phyloP scores from a whole-genome alignment of 2,329 filamentous ascomycete species.

The Lecanoromycetidae sp. region DNA sequence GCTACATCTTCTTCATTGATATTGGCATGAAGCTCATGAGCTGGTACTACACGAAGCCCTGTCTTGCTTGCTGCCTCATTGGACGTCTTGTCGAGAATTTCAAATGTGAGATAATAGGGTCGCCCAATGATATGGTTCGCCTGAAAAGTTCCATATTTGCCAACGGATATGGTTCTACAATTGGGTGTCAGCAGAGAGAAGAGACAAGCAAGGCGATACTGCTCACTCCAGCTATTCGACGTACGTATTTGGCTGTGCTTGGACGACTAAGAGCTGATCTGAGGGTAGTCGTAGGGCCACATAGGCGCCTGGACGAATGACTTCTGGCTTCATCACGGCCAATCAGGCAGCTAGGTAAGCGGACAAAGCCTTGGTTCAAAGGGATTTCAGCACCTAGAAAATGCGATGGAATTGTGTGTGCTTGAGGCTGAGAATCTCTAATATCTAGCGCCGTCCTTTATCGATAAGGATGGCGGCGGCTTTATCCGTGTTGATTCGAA shows the following conservation, averaged over 20 bases:
- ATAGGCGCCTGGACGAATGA: conserved; percentile 39
- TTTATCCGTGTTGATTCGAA: background rate
- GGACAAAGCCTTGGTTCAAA: too few species aligned
- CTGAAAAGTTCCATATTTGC: conserved; percentile 86
- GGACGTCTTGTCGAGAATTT: conserved; percentile 61
- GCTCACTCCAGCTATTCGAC: conserved; percentile 29
- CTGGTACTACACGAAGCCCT: conserved; percentile 60
- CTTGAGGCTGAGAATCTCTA: too few species aligned
- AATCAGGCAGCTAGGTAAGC: too few species aligned
- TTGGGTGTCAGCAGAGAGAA: conserved; percentile 5
- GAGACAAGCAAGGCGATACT: conserved; percentile 15
- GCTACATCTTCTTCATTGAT: conserved; percentile 40
- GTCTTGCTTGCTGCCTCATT: conserved; percentile 50
- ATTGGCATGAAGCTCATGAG: conserved; percentile 73
- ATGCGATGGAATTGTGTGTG: too few species aligned
- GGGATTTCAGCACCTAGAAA: too few species aligned
- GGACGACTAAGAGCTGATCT: conserved; percentile 44
- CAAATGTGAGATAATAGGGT: conserved; percentile 83
- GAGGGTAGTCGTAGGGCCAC: conserved; percentile 47
- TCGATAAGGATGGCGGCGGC: conserved; percentile 6
- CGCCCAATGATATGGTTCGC: conserved; percentile 83
- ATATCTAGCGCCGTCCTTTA: background rate
- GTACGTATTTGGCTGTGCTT: conserved; percentile 53
- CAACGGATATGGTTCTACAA: conserved; percentile 66
- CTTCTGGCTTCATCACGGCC: conserved; percentile 10